These are phyloP conservation scores for Trichothecium sympodiale DNA, from an alignment of 2,329 filamentous ascomycete species.

Conservation along the genomic window DNA sequence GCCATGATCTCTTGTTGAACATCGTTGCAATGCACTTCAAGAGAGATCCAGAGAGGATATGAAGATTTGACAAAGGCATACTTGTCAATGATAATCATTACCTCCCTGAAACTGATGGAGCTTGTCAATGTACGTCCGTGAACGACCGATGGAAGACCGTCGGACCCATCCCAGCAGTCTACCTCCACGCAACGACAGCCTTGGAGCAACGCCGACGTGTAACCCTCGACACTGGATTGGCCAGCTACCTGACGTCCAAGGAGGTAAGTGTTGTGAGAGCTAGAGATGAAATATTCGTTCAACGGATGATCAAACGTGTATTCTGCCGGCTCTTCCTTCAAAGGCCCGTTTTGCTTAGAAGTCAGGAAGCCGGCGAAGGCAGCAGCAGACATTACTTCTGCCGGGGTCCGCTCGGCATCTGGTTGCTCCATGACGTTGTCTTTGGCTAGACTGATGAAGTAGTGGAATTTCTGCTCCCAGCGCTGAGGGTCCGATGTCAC, in stretches of 20 bases:
- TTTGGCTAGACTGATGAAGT: conserved; percentile 51
- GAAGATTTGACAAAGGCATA: conserved; percentile 84
- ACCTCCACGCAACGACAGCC: conserved; percentile 95
- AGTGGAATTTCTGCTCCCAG: conserved; percentile 66
- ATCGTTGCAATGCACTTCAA: conserved; percentile 86
- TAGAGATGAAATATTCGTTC: conserved; percentile 97
- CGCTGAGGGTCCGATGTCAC: conserved; percentile 51
- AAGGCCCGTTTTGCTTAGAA: conserved; percentile 61
- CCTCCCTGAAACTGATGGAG: conserved; percentile 80
- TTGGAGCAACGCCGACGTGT: conserved; percentile 77
- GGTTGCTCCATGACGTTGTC: conserved; percentile 21
- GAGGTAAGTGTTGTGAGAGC: conserved; percentile 97
- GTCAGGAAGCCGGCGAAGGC: conserved; percentile 69
- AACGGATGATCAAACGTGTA: conserved; percentile 68
- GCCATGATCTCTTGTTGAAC: conserved; percentile 83
- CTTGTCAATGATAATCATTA: conserved; percentile 85
- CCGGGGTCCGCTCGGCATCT: conserved; percentile 26
- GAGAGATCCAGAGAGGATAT: conserved; percentile 85
- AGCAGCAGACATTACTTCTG: conserved; percentile 57
- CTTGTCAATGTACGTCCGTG: conserved; percentile 86
- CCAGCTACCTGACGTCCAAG: conserved; percentile 83
- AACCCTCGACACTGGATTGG: conserved; percentile 86
- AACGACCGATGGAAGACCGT: conserved; percentile 79
- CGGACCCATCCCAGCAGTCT: conserved; percentile 91
- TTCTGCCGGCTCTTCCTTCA: conserved; percentile 47